Evolutionary conservation across 441 rosid genomes (phyloP).

Genomic region (Cnidoscolus chayamansa): DNA sequence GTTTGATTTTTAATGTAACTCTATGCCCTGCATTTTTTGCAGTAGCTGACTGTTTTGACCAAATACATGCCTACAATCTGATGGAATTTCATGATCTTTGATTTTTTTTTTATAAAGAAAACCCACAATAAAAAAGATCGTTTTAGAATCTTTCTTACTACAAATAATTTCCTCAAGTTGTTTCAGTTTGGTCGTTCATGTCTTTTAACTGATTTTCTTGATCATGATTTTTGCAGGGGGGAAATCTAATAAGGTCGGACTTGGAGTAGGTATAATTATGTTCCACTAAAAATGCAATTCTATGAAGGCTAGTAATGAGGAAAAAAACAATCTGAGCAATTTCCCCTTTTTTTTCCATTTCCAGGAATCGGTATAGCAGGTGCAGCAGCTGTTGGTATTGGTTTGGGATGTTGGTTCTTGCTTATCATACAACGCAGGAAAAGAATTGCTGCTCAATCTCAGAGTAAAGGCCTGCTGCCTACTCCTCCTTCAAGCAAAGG

Average conservation of each 20-base stretch:
- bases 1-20: too few relatives aligned
- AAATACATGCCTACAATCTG: not conserved
- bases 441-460: conserved; percentile 29
- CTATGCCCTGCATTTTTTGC: too few relatives aligned
- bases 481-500: conserved; percentile 41
- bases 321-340: conserved; percentile 8
- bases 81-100: not conserved
- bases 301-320: not conserved
- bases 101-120: not conserved
- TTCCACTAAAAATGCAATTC: not conserved
- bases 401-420: conserved; percentile 26
- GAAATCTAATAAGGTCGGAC: not conserved
- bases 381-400: conserved; percentile 27
- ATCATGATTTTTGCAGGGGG: conserved; percentile 27
- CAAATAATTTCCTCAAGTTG: not conserved
- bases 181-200: not conserved
- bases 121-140: not conserved
- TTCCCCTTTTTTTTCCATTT: not conserved
- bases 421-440: conserved; percentile 27
- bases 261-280: conserved; percentile 27
- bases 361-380: conserved; percentile 42
- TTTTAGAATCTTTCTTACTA: not conserved
- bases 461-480: conserved; percentile 36
- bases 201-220: conserved; percentile 7
- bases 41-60: too few relatives aligned